phyloP scores from a whole-genome alignment of 2,329 filamentous ascomycete species.

The Talaromyces sp. region DNA sequence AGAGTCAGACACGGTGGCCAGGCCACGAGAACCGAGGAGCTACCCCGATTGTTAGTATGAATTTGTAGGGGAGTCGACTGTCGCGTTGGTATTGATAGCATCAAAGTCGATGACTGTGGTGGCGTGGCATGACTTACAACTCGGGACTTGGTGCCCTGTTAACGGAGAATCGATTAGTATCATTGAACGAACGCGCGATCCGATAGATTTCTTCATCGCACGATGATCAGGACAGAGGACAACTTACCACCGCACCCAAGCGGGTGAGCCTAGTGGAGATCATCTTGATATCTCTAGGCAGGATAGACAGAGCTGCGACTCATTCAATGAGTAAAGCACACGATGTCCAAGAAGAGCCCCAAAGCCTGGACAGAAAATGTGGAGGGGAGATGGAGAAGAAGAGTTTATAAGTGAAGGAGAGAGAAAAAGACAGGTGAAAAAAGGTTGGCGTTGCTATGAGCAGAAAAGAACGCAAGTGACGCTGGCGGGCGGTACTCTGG shows the following conservation, averaged over 20 bases:
- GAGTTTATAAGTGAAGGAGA: conserved; percentile 31
- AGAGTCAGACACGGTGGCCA: conserved; percentile 83
- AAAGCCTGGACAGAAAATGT: conserved; percentile 39
- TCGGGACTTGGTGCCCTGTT: conserved; percentile 45
- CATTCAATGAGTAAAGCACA: conserved; percentile 34
- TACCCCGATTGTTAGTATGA: conserved; percentile 38
- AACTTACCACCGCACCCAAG: conserved; percentile 47
- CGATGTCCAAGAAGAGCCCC: conserved; percentile 20
- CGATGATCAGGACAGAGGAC: conserved; percentile 1
- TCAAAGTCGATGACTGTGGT: background rate
- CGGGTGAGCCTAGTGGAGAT: conserved; percentile 47
- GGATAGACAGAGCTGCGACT: conserved; percentile 35
- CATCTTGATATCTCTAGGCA: conserved; percentile 44
- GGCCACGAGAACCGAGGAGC: conserved; percentile 61
- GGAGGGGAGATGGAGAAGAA: conserved; percentile 33
- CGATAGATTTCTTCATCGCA: background rate
- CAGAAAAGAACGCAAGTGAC: conserved; percentile 31
- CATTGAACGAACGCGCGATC: background rate
- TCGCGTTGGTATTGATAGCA: background rate
- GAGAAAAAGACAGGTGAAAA: conserved; percentile 37
- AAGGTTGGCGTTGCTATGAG: conserved; percentile 35
- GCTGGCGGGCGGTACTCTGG: conserved; percentile 23
- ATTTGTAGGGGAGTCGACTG: background rate
- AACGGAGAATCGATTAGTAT: conserved; percentile 11
- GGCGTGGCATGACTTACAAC: conserved; percentile 36